Evolutionary conservation across 768 basidiomycete genomes (phyloP), one percentile per base, ranked within the genome.

Genomic region (Dentipellis fragilis): DNA sequence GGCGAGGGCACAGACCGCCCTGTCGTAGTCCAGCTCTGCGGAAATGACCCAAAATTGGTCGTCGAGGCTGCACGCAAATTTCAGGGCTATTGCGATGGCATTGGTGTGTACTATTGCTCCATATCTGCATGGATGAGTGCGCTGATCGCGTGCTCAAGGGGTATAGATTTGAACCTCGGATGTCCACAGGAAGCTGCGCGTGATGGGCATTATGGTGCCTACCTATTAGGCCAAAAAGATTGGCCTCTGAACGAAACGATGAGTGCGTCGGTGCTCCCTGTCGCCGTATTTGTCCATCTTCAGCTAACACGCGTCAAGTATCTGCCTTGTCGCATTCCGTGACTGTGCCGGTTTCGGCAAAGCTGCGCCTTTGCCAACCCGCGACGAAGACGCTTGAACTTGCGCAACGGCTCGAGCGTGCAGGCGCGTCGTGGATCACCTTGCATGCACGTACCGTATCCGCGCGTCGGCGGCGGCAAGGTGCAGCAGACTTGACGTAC

Each of bases 401-500:
- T 7, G 81, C 80, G 5, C 69, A 71, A 57, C 72, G 73, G 21
- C 73, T 90, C 19, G 83, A 85, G 64, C 75, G 73, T n/a, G 75
- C 77, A 9, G 87, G 87, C 10, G 80, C 79, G 14, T 77, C 84
- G 2, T 87, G 85, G 79, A 65, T 90, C 42, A 80, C 87, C 6
- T 68, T 91, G 12, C 89, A 91, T 62, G 84, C 87, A 3, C 81
- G 89, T 7, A 80, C 81, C 19, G 84, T 87, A 19, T 84, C 86
- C 29, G 75, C 85, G 11, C 79, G 76, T 46, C 76, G 82, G n/a
- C 74, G 89, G 19, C 73, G 89, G 10, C 81, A 85, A 55, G 87
- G 88, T 10, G 72, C 84, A 19, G 87, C 86, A n/a, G 76, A 87
- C 63, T 75, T 89, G 12, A 68, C 69, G 51, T 73, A 81, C 58